Base-by-base conservation (phyloP, 2,329 filamentous ascomycete species). In the Verticillium nonalfalfae region DNA sequence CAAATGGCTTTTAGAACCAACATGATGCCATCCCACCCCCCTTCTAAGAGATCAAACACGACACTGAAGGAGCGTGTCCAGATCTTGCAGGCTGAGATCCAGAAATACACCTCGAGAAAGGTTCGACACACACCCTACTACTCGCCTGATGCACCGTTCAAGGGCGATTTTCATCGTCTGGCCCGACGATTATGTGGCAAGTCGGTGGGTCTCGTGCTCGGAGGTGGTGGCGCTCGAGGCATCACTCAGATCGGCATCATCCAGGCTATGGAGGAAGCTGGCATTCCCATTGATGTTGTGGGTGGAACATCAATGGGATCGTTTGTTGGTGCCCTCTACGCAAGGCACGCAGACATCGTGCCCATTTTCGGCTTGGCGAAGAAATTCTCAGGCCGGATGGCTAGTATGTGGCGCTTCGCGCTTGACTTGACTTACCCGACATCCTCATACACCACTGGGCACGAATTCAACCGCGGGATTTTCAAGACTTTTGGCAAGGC, bases 301-400 rank as follows among this genome's bases (percentile, higher is more conserved):
- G 95, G 96, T 1, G 95, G 95, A 7, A 99, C 95, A 1, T 98
- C 94, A 0, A 99, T 99, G 61, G 95, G 95, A 15, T 87, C 94
- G 1, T 98, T 99, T 72, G 93, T 98, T 60, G 95, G 96, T 7
- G 95, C 91, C 1, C 80, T 99, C 1, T 99, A 99, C 73, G 95
- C 96, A 1, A 90, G 94, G 61, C 95, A 99, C 72, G 95, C 94
- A 10, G 96, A 99, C 71, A 88, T 97, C 1, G 94, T 99, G 4
- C 95, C 95, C 13, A 97, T 98, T 85, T 97, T 96, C 69, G 95
- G 95, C 0, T 85, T 96, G 56, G 93, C 93, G 14, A 99, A 99
- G 83, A 97, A 97, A 73, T 99, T 99, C 73, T 86, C 95, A 0
- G 93, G 95, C 4, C 90, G 96, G n/a, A 99, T 99, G 96, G 92